A percentile compares a stretch with the other conserved stretches of the same genome.
Conservation (phyloP, 169 alveolate species). For the Eimeria tenella region DNA sequence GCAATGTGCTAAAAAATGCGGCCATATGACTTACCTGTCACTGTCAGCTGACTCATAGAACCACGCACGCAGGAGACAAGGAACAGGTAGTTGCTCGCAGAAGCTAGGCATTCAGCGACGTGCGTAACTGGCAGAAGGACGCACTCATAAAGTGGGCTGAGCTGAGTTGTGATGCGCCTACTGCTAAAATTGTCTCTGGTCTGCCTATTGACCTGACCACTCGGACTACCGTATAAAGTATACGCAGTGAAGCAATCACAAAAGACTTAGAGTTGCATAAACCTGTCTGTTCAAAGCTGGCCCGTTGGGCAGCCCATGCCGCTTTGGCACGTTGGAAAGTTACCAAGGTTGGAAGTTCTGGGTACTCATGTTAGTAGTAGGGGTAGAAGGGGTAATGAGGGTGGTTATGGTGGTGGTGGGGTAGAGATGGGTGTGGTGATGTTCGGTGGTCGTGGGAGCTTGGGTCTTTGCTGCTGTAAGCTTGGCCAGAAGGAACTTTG, state of each 20-base stretch:
- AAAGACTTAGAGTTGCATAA: slow-evolving; percentile 1
- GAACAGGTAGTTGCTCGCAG: not conserved
- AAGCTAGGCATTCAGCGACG: not conserved
- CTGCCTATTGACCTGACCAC: not conserved
- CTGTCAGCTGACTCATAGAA: not conserved
- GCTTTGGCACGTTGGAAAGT: not conserved
- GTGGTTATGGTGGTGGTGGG: not conserved
- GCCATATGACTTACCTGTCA: no score
- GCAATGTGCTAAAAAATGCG: no score
- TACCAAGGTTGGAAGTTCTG: not conserved
- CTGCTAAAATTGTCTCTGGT: not conserved
- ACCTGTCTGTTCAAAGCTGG: slow-evolving; percentile 20
- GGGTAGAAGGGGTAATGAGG: slow-evolving; percentile 13
- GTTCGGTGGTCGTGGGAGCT: not conserved
- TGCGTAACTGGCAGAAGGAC: not conserved
- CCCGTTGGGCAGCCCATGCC: slow-evolving; percentile 37
- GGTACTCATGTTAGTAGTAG: not conserved
- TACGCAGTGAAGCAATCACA: not conserved
- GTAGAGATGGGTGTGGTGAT: not conserved
- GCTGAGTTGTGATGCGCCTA: not conserved
- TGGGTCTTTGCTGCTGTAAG: not conserved
- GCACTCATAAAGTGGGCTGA: no score
- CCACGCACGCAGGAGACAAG: not conserved
- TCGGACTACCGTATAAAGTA: not conserved
- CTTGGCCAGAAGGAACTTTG: not conserved